These are phyloP conservation scores for Breynia disticha DNA, from an alignment of 441 rosid species.

Conservation along the genomic window DNA sequence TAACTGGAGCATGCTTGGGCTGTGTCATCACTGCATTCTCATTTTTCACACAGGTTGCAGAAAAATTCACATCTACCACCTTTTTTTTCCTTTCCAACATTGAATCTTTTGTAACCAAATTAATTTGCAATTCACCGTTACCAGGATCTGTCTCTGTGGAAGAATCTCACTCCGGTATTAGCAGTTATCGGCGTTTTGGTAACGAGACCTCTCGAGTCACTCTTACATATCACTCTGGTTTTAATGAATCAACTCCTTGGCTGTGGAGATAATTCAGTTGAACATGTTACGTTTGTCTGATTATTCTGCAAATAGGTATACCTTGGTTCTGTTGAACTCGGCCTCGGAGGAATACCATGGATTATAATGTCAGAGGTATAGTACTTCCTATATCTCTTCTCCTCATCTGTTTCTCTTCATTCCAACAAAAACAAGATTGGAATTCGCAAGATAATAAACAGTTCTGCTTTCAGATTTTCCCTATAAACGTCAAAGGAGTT, in stretches of 20 bases:
- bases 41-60: conserved; percentile 35
- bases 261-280: too few relatives aligned
- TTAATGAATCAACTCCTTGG: background rate
- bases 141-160: conserved; percentile 30
- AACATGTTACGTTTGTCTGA: background rate
- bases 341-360: conserved; percentile 52
- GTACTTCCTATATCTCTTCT: background rate
- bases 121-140: background rate
- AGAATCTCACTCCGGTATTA: conserved; percentile 32
- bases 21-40: conserved; percentile 27
- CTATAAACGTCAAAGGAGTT: conserved; percentile 18
- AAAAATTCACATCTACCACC: too few relatives aligned
- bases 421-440: too few relatives aligned
- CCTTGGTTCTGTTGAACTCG: conserved; percentile 18
- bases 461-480: conserved; percentile 16
- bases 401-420: background rate
- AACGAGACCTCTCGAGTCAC: conserved; percentile 6
- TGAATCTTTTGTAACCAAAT: background rate
- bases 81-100: background rate
- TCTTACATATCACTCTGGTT: background rate
- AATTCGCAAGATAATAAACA: too few relatives aligned
- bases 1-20: conserved; percentile 30
- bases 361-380: conserved; percentile 55
- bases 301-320: conserved; percentile 14
- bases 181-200: conserved; percentile 35